Evolutionary conservation across 805 yeast genomes (phyloP), one percentile per base, ranked within the genome.

Genomic region (Candida krabiensis): DNA sequence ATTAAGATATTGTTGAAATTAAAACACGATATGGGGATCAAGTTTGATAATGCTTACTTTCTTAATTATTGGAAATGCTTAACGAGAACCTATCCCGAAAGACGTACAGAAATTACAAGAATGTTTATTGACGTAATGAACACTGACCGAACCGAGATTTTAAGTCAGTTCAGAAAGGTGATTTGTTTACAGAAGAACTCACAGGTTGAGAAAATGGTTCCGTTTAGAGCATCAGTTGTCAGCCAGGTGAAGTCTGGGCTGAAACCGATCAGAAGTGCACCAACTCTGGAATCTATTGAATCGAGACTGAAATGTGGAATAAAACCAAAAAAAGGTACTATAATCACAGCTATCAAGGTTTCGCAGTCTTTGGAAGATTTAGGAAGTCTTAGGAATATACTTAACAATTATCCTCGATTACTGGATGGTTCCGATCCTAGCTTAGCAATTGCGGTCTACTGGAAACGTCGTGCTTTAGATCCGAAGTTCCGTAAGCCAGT

Each of bases 231-330:
- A 15, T 13, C 32, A 15, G 29, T 44, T 7, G 35, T 40, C 14
- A 37, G 38, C 16, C 41, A 36, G 17, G 39, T 28, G 30, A 25
- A 25, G 19, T 33, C 25, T 3, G 43, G 31, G 15, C 35, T 36
- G 28, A 36, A 37, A 23, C 40, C 37, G 22, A 25, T 28, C 21
- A 21, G 19, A 18, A 36, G 36, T 28, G 16, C 29, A 5, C 55
- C 57, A 2, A 41, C 43, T 4, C 27, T 53, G 23, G 40, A 37
- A 21, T 30, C 48, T 16, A 50, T 58, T n/a, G 55, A 55, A 28
- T 37, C 48, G 3, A 47, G 56, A 33, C 30, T 57, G 15, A 41
- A 41, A 17, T 35, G 38, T 21, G 63, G 63, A 9, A 53, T 60
- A 6, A 36, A 46, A 22, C 62, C 64, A 2, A 43, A 42, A 22